Base-by-base conservation (phyloP, 2,329 filamentous ascomycete genomes). In the Dothideomycetes sp. region DNA sequence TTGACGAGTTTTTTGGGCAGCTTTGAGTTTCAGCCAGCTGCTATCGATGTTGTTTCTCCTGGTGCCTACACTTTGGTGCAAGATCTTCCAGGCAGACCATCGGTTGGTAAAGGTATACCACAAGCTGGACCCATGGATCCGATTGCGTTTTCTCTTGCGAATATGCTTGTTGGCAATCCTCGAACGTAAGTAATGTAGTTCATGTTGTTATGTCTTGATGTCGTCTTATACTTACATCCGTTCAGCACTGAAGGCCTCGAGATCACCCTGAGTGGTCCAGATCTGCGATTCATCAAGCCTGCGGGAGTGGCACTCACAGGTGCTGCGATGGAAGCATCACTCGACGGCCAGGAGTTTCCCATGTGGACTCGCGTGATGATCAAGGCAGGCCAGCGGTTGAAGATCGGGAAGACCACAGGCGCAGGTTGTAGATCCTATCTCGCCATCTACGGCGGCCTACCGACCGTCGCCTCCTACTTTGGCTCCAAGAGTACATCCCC, bases 91-190 rank as follows among this genome's bases (percentile, higher is more conserved):
- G 75, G 69, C 0, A 60, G 77, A n/a, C 67, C 70, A 3, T 64
- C 62, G 0, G 62, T 76, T 2, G 74, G 74, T 1, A 68, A 69
- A 49, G 77, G 75, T 5, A 72, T 80, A 36, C 70, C 70, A 3
- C 70, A 75, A 22, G 65, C 68, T 3, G 76, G 77, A 0, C 73
- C 77, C 0, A 79, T 79, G 75, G 76, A 79, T 49, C 62, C 67
- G 1, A 51, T 79, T n/a, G 65, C 72, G 1, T 70, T 73, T 34
- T 67, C 68, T 17, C 62, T 77, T 19, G 75, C 72, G 2, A 81
- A 81, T 45, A 58, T 70, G 15, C 61, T 81, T 1, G 75, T 73
- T 0, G 75, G 74, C 0, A 80, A 81, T 38, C 47, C 63, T 0
- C 51, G 61, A 1, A 64, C 62, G 7, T 34, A 30, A 17, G 24